Percentiles rank a stretch among this genome's conserved stretches.
These are phyloP conservation scores for Pisolithus orientalis DNA, from an alignment of 768 basidiomycete genomes.

Conservation along the genomic window DNA sequence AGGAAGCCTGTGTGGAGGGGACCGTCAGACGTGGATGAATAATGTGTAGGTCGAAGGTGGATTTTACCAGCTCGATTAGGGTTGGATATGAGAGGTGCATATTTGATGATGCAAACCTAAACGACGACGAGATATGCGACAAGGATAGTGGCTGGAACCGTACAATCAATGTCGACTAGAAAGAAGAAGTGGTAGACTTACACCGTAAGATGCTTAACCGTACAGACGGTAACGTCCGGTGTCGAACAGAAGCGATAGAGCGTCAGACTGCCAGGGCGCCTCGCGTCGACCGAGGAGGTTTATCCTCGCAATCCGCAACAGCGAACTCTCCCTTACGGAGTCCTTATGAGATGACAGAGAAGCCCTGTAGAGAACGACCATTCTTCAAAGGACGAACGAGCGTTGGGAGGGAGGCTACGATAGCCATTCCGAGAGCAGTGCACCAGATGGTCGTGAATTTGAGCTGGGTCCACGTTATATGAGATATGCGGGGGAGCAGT, in stretches of 20 bases:
- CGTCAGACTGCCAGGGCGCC: slow-evolving; percentile 23
- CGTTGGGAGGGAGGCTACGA: slow-evolving; percentile 45
- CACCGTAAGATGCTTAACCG: slow-evolving; percentile 55
- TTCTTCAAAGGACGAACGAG: slow-evolving; percentile 32
- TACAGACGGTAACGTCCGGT: slow-evolving; percentile 47
- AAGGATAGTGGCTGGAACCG: slow-evolving; percentile 46
- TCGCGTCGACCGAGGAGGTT: slow-evolving; percentile 6
- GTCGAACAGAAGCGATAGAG: slow-evolving; percentile 28
- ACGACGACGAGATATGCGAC: slow-evolving; percentile 48
- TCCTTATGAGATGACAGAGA: slow-evolving; percentile 51
- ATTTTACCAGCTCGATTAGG: slow-evolving; percentile 68
- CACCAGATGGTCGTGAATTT: slow-evolving; percentile 76
- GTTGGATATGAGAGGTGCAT: slow-evolving; percentile 57
- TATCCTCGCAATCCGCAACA: slow-evolving; percentile 16
- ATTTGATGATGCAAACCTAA: slow-evolving; percentile 53
- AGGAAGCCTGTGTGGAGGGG: slow-evolving; percentile 41
- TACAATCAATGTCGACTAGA: background rate
- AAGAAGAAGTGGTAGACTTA: slow-evolving; percentile 20
- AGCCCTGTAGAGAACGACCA: slow-evolving; percentile 36
- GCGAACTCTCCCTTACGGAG: slow-evolving; percentile 29
- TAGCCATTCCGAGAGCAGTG: slow-evolving; percentile 41
- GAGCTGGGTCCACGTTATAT: slow-evolving; percentile 68
- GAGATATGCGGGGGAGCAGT: slow-evolving; percentile 39
- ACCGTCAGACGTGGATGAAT: slow-evolving; percentile 9
- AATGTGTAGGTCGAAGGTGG: background rate